Base-by-base conservation (phyloP, 257 asterid species). In the Cynanchum wilfordii region DNA sequence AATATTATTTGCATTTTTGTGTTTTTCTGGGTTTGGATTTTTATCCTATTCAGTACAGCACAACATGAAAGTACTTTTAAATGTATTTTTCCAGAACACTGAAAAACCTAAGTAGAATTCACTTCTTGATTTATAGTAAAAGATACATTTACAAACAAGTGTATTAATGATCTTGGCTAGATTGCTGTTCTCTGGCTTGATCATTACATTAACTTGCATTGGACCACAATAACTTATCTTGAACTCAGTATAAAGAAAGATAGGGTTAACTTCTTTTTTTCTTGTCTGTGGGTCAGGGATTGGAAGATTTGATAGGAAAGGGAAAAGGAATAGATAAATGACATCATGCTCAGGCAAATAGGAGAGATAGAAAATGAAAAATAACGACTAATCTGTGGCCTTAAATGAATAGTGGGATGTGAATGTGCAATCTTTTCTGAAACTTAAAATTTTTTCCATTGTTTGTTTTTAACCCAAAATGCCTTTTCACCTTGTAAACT, bases 1-100 rank as follows among this genome's bases (percentile, higher is more conserved):
- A 29, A 49, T 40, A 75, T 78, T 78, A 52, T 44, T 55, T 57
- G 50, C 63, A 47, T 66, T 68, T 51, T 40, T 60, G 24, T 27
- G 64, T 17, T 30, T 36, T 24, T 36, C 42, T 9, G 17, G 25
- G n/a, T 10, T 47, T 8, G 22, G 27, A 3, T 47, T 27, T 68
- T 62, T 7, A 27, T 16, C 55, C 7, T 47, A 38, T 72, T 45
- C 29, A 33, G 4, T 73, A 64, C 19, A 62, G 20, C 47, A 45
- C 1, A 47, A 73, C 52, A 29, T n/a, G 42, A 47, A 64, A 25
- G 3, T n/a, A 49, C 19, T n/a, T 9, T 20, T 20, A 45, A 71
- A 55, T 55, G 5, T 19, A 30, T 3, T 22, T 71, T 7, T 27
- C 15, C 10, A 45, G 40, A 30, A 20, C 2, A 20, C 16, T 47